A percentile compares a stretch with the other conserved stretches of the same genome.
phyloP scores from a whole-genome alignment of 495 filamentous ascomycete species.

The Tuber borchii region DNA sequence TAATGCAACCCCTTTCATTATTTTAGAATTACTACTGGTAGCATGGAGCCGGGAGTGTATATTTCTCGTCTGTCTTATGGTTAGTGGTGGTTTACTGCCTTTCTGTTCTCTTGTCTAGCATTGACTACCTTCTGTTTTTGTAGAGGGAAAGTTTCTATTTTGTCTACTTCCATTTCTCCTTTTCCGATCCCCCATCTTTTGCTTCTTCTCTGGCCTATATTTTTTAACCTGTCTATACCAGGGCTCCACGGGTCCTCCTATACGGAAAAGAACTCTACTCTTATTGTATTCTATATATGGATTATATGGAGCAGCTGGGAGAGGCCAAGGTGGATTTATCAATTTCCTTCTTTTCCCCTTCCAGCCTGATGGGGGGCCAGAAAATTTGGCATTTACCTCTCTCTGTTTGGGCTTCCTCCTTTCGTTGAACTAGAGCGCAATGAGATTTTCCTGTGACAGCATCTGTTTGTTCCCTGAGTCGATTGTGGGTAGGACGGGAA shows the following conservation, averaged over 20 bases:
- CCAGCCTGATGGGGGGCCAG: neutral
- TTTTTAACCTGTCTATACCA: neutral
- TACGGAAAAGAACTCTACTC: neutral
- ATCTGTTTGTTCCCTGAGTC: neutral
- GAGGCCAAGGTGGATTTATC: neutral
- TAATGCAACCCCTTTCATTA: too few relatives aligned
- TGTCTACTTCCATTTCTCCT: neutral
- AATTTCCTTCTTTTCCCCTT: neutral
- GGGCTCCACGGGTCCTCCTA: neutral
- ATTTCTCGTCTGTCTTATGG: too few relatives aligned
- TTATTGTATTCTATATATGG: neutral
- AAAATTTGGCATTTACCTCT: neutral
- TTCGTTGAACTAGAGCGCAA: neutral
- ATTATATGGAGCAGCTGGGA: neutral
- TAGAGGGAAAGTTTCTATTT: neutral
- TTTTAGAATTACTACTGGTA: too few relatives aligned
- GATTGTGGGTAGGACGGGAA: neutral
- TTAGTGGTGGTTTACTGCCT: too few relatives aligned
- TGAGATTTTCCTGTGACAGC: neutral
- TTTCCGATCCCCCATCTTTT: too few relatives aligned
- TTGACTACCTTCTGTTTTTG: neutral
- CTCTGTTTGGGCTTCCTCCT: neutral
- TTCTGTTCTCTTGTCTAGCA: too few relatives aligned
- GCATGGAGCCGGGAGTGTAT: too few relatives aligned
- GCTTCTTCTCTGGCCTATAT: neutral